Base-by-base conservation (phyloP, 495 filamentous ascomycete genomes). In the Rostrohypoxylon terebratum region DNA sequence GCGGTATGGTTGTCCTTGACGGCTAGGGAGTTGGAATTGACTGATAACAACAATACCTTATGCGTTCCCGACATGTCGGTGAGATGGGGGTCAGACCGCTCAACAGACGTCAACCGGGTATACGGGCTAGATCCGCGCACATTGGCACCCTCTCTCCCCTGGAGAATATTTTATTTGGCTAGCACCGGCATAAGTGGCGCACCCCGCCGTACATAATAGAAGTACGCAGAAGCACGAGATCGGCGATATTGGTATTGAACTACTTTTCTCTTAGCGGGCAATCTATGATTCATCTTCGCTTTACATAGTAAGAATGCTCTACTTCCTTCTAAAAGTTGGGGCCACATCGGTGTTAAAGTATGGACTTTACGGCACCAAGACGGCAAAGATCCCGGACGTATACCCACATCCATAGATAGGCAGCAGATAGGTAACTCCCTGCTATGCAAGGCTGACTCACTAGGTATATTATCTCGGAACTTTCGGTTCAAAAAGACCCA, bases 51-150 rank as follows among this genome's bases (percentile, higher is more conserved):
- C 18, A 20, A 34, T 5, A 72, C 44, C 48, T 64, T 65, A 31
- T 65, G 65, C n/a, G n/a, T n/a, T n/a, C n/a, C n/a, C 60, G 13
- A 57, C 60, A 73, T 61, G 54, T 68, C 70, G 70, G 70, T 73
- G 60, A 54, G 60, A 61, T 50, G 16, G 28, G 25, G 47, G 48
- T 53, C 63, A 72, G 61, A 55, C 60, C 47, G 61, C 65, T 62
- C 66, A 73, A 73, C 54, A 68, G 65, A 60, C 25, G 47, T 34
- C n/a, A 45, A 25, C 13, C 68, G 34, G 25, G 14, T 60, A 64
- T 53, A 45, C 42, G 42, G 42, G 42, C 42, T 45, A 55, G 34
- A 23, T 63, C 25, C 44, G 51, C 28, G 3, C 53, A 48, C 44
- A 68, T 54, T 31, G n/a, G 36, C 20, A 23, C 14, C 18, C 9